phyloP scores from a whole-genome alignment of 2,329 filamentous ascomycete species.

The Fusarium longipes region DNA sequence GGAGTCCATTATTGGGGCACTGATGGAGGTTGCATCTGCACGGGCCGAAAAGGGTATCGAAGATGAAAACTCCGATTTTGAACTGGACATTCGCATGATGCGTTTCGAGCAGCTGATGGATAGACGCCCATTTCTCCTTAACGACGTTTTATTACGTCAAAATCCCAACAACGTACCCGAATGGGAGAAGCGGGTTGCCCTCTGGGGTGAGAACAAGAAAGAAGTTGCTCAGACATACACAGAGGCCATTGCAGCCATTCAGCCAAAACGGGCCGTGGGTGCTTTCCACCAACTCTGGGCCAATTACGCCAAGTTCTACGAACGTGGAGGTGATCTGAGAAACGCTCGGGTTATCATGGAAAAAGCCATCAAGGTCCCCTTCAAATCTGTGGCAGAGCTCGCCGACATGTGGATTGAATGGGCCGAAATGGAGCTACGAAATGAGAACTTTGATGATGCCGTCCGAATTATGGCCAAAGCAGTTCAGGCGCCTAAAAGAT shows the following conservation, averaged over 20 bases:
- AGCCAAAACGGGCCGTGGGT: slow-evolving; percentile 93
- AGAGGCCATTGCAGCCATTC: slow-evolving; percentile 90
- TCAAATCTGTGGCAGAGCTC: slow-evolving; percentile 95
- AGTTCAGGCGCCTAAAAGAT: slow-evolving; percentile 94
- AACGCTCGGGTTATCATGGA: slow-evolving; percentile 95
- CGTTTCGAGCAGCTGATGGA: slow-evolving; percentile 99
- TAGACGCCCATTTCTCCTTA: slow-evolving; percentile 91
- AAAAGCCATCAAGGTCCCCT: slow-evolving; percentile 97
- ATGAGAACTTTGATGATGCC: slow-evolving; percentile 95
- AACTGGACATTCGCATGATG: slow-evolving; percentile 96
- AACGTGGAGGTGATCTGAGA: slow-evolving; percentile 82
- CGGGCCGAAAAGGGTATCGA: slow-evolving; percentile 82
- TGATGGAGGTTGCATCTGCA: slow-evolving; percentile 87
- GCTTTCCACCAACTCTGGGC: slow-evolving; percentile 96
- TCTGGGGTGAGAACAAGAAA: slow-evolving; percentile 93
- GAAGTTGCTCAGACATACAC: slow-evolving; percentile 96
- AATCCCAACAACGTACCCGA: slow-evolving; percentile 96
- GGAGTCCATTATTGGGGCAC: slow-evolving; percentile 89
- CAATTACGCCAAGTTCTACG: slow-evolving; percentile 98
- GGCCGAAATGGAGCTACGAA: slow-evolving; percentile 97
- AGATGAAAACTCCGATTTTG: slow-evolving; percentile 89
- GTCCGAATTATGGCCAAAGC: slow-evolving; percentile 97
- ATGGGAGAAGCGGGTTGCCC: slow-evolving; percentile 95
- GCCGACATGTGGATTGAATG: slow-evolving; percentile 99
- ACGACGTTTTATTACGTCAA: slow-evolving; percentile 93